Evolutionary conservation across 2,329 filamentous ascomycete species (phyloP), one percentile per base, ranked within the genome.

Genomic region (Exophiala oligosperma): DNA sequence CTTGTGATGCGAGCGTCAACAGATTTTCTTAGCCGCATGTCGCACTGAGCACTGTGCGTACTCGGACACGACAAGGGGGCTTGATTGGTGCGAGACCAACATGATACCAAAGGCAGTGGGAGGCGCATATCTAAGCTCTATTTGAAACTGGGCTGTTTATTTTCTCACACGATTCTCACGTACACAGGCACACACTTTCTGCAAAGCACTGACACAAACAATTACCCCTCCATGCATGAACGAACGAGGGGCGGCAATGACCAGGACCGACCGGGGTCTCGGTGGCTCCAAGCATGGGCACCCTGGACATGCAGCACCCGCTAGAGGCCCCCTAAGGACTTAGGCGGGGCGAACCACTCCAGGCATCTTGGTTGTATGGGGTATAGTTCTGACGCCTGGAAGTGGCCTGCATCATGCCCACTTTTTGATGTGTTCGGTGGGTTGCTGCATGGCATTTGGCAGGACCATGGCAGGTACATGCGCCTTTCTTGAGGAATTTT

Each of bases 1-100:
- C 61, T 59, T 56, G 61, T 57, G 58, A 56, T 63, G 46, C 28
- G 52, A 61, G 61, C 57, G 56, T 61, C 58, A 56, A 58, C 40
- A 43, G 40, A 11, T 46, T 54, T 37, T 43, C 40, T 63, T 58
- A 61, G 58, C 52, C 57, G 58, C 58, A 63, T 56, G 49, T 49
- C 51, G 53, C 26, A 28, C 26, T 28, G 26, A 28, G 26, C 26
- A 28, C 26, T 35, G 32, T 46, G 41, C 8, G 17, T 44, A 21
- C 41, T 44, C 41, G 41, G 41, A 44, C 6, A 3, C 17, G n/a
- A 24, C 41, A 21, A 40, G 23, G 23, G 17, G 41, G 41, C 17
- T 24, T 46, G 41, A 29, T 29, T 29, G 32, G 17, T 17, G 17
- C 17, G 17, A 17, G 17, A 17, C 17, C 17, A 17, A 17, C 7